These are phyloP conservation scores for Haberlea rhodopensis DNA, from an alignment of 257 asterid genomes.

Conservation along the genomic window DNA sequence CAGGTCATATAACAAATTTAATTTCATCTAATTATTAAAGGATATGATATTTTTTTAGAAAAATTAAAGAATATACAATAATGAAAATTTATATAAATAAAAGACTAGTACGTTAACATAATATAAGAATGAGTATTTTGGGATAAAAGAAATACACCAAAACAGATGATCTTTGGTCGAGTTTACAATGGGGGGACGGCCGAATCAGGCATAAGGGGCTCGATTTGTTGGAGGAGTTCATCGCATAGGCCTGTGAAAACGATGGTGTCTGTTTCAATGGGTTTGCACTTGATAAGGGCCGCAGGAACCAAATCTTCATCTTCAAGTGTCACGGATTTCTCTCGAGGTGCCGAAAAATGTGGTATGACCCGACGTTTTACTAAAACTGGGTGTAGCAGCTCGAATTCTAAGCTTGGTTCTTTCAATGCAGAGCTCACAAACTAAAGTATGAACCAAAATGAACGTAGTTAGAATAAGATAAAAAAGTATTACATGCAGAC, in stretches of 20 bases:
- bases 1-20: too few species aligned
- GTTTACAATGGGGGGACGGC: slow-evolving; percentile 38
- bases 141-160: too few species aligned
- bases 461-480: neutral
- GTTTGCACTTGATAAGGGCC: slow-evolving; percentile 79
- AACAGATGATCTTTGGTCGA: neutral
- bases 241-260: slow-evolving; percentile 79
- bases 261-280: slow-evolving; percentile 62
- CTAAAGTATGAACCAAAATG: slow-evolving; percentile 31
- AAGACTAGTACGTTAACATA: too few species aligned
- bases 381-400: slow-evolving; percentile 65
- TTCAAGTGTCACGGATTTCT: slow-evolving; percentile 54
- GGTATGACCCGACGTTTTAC: slow-evolving; percentile 70
- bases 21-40: too few species aligned
- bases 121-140: too few species aligned
- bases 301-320: slow-evolving; percentile 91
- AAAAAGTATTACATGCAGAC: neutral
- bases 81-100: too few species aligned
- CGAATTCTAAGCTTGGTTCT: slow-evolving; percentile 78
- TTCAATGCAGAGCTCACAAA: slow-evolving; percentile 80
- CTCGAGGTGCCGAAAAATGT: slow-evolving; percentile 55
- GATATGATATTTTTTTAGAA: too few species aligned
- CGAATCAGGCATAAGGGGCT: slow-evolving; percentile 59
- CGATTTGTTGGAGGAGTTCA: slow-evolving; percentile 69
- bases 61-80: too few species aligned